Evolutionary conservation across 805 yeast species (phyloP).

Genomic region (Metschnikowia arizonensis): DNA sequence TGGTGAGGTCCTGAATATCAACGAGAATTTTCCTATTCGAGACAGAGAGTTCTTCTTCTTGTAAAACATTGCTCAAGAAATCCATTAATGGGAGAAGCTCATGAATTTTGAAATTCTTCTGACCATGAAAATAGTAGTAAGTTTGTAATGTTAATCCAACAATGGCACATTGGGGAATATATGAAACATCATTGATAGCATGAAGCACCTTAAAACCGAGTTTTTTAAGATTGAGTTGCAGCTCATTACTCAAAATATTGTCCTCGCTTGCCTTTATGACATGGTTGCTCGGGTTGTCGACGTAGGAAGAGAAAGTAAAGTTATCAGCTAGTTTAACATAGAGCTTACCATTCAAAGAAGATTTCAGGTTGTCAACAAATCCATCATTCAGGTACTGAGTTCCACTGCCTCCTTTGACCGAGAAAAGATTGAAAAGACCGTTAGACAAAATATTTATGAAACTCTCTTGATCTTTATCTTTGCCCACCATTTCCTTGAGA

Average conservation of each 20-base stretch:
- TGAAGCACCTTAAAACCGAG: conserved; percentile 52
- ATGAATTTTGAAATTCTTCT: conserved; percentile 17
- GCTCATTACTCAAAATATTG: conserved; percentile 23
- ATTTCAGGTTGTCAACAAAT: conserved; percentile 26
- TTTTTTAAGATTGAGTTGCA: conserved; percentile 38
- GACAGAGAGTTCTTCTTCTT: conserved; percentile 21
- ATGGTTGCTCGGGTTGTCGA: conserved; percentile 18
- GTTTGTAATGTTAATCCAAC: conserved; percentile 45
- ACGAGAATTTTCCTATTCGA: conserved; percentile 24
- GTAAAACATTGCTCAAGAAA: conserved; percentile 21
- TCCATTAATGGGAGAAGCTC: conserved; percentile 31
- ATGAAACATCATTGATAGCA: conserved; percentile 48
- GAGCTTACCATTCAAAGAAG: conserved; percentile 33
- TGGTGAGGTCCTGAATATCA: conserved; percentile 17
- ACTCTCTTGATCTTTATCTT: conserved; percentile 53
- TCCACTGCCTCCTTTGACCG: conserved; percentile 9
- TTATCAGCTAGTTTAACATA: conserved; percentile 33
- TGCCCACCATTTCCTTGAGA: conserved; percentile 53
- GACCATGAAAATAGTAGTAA: conserved; percentile 23
- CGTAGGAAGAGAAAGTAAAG: conserved; percentile 28
- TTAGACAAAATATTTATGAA: conserved; percentile 35
- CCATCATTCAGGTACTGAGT: conserved; percentile 19
- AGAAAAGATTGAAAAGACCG: conserved; percentile 32
- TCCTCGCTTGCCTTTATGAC: conserved; percentile 10
- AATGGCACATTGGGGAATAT: conserved; percentile 51